Conservation (phyloP, 1,139 yeast species). For the Sugiyamaella xylanicola region DNA sequence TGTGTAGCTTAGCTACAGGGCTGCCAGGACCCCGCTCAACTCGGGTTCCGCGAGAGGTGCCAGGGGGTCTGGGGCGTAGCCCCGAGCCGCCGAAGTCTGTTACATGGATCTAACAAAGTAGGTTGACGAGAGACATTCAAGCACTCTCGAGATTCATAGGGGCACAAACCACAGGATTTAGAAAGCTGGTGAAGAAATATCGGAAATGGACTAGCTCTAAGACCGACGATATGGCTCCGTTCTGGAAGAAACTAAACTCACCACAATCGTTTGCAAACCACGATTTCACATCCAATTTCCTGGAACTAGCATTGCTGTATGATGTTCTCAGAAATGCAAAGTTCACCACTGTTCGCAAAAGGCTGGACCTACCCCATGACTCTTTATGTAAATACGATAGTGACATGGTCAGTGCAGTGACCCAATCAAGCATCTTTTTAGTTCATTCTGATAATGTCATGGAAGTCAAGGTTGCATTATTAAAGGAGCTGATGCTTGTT, state of each 20-base stretch:
- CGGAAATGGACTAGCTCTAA: slow-evolving; percentile 56
- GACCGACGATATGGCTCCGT: slow-evolving; percentile 30
- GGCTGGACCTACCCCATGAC: slow-evolving; percentile 29
- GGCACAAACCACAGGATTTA: slow-evolving; percentile 78
- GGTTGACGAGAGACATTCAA: slow-evolving; percentile 62
- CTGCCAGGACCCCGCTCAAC: too few relatives aligned
- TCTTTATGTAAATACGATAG: slow-evolving; percentile 45
- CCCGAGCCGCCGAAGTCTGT: too few relatives aligned
- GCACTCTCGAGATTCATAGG: slow-evolving; percentile 72
- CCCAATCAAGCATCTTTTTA: slow-evolving; percentile 43
- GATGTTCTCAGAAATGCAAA: slow-evolving; percentile 48
- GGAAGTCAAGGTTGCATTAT: slow-evolving; percentile 43
- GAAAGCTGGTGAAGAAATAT: slow-evolving; percentile 80
- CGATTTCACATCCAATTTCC: slow-evolving; percentile 64
- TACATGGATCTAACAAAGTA: slow-evolving; percentile 28
- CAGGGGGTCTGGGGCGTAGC: too few relatives aligned
- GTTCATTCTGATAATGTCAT: slow-evolving; percentile 46
- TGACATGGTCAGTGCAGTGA: slow-evolving; percentile 40
- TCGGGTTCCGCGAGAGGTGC: too few relatives aligned
- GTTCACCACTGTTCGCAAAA: slow-evolving; percentile 26
- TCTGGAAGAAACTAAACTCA: slow-evolving; percentile 42
- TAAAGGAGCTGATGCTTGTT: slow-evolving; percentile 41
- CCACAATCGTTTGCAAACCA: slow-evolving; percentile 62
- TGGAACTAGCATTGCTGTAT: slow-evolving; percentile 61
- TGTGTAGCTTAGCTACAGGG: too few relatives aligned